Evolutionary conservation across 2,329 filamentous ascomycete species (phyloP), one percentile per base, ranked within the genome.

Genomic region (Fusarium anguioides): DNA sequence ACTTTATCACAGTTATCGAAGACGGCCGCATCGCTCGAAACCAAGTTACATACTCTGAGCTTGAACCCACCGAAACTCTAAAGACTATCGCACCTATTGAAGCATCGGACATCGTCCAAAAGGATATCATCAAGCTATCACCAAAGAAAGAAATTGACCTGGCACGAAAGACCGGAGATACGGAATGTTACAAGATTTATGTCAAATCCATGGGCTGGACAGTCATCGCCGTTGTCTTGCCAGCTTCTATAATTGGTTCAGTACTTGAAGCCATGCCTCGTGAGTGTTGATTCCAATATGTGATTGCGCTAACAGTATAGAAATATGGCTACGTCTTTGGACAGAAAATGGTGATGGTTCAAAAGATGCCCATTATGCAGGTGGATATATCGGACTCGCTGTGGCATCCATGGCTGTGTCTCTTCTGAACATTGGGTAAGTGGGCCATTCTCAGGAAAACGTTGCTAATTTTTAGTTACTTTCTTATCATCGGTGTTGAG

Each of bases 101-200:
- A 12, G 1, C 35, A 3, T 11, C 3, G 3, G 6, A 45, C 1
- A 2, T 5, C 6, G 7, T 4, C 4, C 27, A 53, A 1, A 45
- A 27, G 4, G 48, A 41, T 2, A 41, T 41, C 6, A 8, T 15
- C 11, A 42, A 8, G 6, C 1, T 23, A 14, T 9, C n/a, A 0
- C 29, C 20, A 3, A 47, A 61, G 21, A 60, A 56, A 3, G 71
- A 75, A n/a, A 53, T 55, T 1, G 68, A 75, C 17, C 35, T 76
- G 4, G 58, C 70, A 9, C 62, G 75, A 12, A 75, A 75, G 33
- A 76, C 71, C 3, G 74, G 73, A 0, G 75, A 76, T 29, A 64
- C 42, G 4, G 69, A 72, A 9, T 74, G 72, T 17, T 76, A 76
- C 45, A 74, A 65, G 33, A 74, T 75, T 8, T 76, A 75, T 24